phyloP scores from a whole-genome alignment of 2,329 filamentous ascomycete species.

The Dothistroma septosporum region DNA sequence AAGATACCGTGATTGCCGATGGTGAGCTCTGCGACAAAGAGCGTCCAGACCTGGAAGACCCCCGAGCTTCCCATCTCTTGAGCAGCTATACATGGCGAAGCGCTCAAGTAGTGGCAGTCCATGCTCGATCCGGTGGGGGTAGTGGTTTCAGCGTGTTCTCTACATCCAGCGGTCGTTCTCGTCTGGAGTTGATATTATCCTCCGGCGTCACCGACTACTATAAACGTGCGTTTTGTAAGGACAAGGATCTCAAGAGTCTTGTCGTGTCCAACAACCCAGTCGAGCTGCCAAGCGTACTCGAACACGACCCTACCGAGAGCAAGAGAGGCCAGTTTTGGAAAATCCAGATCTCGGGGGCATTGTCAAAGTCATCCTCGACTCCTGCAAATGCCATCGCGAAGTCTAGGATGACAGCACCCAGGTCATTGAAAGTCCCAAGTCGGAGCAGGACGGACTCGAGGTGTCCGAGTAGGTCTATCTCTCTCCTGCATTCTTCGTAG shows the following conservation, averaged over 20 bases:
- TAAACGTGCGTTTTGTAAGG: slow-evolving; percentile 42
- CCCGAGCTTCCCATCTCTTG: no score
- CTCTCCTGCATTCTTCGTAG: background rate
- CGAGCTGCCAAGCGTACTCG: slow-evolving; percentile 44
- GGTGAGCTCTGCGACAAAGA: background rate
- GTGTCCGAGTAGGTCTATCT: background rate
- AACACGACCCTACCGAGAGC: slow-evolving; percentile 43
- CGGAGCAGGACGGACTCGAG: background rate
- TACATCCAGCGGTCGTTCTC: slow-evolving; percentile 1
- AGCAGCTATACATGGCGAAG: slow-evolving; percentile 5
- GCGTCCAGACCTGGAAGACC: background rate
- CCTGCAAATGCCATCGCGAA: background rate
- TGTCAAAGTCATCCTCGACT: background rate
- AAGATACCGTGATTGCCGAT: background rate
- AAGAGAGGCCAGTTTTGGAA: slow-evolving; percentile 41
- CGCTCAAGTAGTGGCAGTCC: slow-evolving; percentile 5
- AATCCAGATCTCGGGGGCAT: slow-evolving; percentile 17
- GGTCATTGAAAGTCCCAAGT: background rate
- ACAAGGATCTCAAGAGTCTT: slow-evolving; percentile 41
- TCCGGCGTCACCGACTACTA: background rate
- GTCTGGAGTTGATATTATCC: background rate
- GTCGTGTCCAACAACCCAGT: slow-evolving; percentile 44
- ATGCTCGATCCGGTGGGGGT: slow-evolving; percentile 3
- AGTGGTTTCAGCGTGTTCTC: slow-evolving; percentile 13
- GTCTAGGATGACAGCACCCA: background rate